These are phyloP conservation scores for Coniochaeta prunicola DNA, from an alignment of 2,329 filamentous ascomycete species.

Conservation along the genomic window DNA sequence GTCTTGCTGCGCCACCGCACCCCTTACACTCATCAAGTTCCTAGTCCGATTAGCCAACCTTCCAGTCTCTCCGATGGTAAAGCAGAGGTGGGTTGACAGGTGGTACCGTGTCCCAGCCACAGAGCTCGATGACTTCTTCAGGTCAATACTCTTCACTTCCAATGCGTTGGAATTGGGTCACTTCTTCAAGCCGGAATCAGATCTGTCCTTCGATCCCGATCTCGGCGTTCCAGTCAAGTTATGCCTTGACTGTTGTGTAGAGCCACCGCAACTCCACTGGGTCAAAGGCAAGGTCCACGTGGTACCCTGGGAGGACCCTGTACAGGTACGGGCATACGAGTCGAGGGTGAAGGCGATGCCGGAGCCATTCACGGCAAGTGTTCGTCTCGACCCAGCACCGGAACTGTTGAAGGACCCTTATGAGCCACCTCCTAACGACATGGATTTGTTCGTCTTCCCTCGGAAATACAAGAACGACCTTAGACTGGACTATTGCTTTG, in stretches of 20 bases:
- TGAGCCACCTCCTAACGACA: neutral
- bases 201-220: neutral
- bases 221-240: neutral
- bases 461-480: neutral
- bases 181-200: neutral
- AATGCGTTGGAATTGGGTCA: neutral
- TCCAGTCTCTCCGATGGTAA: neutral
- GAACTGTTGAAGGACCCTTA: neutral
- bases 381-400: neutral
- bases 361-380: slow-evolving; percentile 5
- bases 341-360: slow-evolving; percentile 7
- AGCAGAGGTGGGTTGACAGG: neutral
- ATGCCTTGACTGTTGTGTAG: slow-evolving; percentile 9
- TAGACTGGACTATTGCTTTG: neutral
- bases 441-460: neutral
- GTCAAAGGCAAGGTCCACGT: neutral
- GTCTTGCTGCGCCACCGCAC: neutral
- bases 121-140: neutral
- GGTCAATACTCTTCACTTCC: neutral
- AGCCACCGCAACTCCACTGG: slow-evolving; percentile 8
- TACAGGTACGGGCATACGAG: slow-evolving; percentile 10
- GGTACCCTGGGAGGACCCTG: slow-evolving; percentile 9
- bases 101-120: neutral
- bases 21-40: neutral
- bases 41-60: neutral